Conservation (phyloP, 2,329 filamentous ascomycete genomes). For the Neofusicoccum sp. region DNA sequence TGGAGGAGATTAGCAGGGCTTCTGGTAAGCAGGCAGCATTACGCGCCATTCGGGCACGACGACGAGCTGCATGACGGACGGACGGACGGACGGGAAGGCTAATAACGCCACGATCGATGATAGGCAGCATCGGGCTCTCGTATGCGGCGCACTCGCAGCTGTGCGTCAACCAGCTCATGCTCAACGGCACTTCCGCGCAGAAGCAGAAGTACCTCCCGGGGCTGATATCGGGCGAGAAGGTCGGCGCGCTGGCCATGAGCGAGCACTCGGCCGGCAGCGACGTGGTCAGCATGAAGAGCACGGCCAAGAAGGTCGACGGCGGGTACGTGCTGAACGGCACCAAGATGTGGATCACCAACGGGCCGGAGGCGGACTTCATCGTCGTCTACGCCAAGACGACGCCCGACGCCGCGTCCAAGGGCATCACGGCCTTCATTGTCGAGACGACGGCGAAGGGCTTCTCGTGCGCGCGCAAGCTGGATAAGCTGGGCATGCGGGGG, state of each 20-base stretch:
- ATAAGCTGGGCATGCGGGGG: constrained; percentile 97
- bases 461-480: constrained; percentile 82
- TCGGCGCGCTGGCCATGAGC: constrained; percentile 92
- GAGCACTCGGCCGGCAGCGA: constrained; percentile 89
- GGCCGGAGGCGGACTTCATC: constrained; percentile 86
- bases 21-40: constrained; percentile 52
- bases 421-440: constrained; percentile 93
- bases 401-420: constrained; percentile 76
- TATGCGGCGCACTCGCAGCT: constrained; percentile 96
- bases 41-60: not conserved
- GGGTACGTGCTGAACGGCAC: constrained; percentile 83
- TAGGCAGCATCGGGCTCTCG: constrained; percentile 73
- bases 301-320: constrained; percentile 75
- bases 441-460: constrained; percentile 73
- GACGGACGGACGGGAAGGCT: constrained; percentile 6
- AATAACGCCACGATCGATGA: not conserved
- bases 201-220: constrained; percentile 78
- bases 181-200: constrained; percentile 79
- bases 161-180: constrained; percentile 91
- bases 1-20: constrained; percentile 91
- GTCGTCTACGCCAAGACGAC: constrained; percentile 97
- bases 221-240: constrained; percentile 73
- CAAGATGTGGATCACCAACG: constrained; percentile 99
- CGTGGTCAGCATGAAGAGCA: constrained; percentile 93
- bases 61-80: not conserved